Evolutionary conservation across 306 rosid genomes (phyloP), one percentile per base, ranked within the genome.

Genomic region (Trifolium pratense): DNA sequence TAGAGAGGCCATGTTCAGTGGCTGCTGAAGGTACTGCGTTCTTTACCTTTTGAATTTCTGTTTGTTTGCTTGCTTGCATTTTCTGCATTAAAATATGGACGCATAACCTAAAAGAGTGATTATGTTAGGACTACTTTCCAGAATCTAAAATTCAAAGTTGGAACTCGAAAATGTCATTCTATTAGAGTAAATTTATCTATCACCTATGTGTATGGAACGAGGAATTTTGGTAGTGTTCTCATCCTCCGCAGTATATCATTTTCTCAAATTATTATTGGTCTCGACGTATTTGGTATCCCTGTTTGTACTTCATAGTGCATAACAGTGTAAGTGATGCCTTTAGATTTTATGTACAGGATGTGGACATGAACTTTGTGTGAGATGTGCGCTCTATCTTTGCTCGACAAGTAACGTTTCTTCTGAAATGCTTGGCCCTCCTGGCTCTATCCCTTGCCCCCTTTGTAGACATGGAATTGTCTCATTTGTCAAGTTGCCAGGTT

Each of bases 401-500:
- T 94, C 96, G 7, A 87, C 97, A 17, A 88, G 84, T 84, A 88
- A 79, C 62, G 68, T 87, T 66, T 84, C 91, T 75, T 84, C 90
- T 16, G 91, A 87, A 84, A 74, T 4, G 48, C 74, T 36, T 58
- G 90, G 91, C 45, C 84, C 87, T 56, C 83, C 91, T n/a, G 97
- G 97, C 62, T 91, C 96, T 62, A 87, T 94, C 76, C 96, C 99
- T n/a, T 91, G 97, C 84, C 99, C 99, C 16, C 88, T 90, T 17
- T 94, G 99, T 77, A 87, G 97, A 75, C 87, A 91, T 21, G 87
- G 89, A 71, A 87, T 94, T 32, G 78, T 91, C 81, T 87, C 97
- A n/a, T 94, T 94, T 20, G 80, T 84, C 39, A 94, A 87, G 79
- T 79, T 94, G 76, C 97, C 95, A 5, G 80, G 93, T 75, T 90